phyloP scores from a whole-genome alignment of 805 yeast genomes.

The Candida krabiensis region DNA sequence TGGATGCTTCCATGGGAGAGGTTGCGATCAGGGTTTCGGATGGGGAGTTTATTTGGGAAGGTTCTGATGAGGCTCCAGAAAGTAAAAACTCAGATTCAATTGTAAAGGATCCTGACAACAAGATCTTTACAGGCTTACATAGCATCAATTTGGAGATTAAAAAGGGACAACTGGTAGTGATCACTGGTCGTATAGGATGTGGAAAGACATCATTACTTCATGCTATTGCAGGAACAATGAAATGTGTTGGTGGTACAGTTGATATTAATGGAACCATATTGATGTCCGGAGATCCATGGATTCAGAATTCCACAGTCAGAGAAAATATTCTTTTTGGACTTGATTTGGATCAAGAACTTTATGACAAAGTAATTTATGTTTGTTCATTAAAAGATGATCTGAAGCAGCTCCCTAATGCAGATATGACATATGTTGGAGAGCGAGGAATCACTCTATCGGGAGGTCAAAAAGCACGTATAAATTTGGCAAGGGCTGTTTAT shows the following conservation, averaged over 20 bases:
- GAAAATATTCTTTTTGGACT: conserved; percentile 72
- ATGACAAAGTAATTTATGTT: conserved; percentile 53
- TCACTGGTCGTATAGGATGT: conserved; percentile 79
- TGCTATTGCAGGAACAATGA: conserved; percentile 72
- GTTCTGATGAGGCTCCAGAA: conserved; percentile 25
- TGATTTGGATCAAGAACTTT: conserved; percentile 45
- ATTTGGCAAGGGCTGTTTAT: conserved; percentile 78
- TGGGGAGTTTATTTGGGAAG: conserved; percentile 71
- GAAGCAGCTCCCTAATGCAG: conserved; percentile 67
- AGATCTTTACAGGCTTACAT: conserved; percentile 41
- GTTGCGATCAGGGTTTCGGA: conserved; percentile 49
- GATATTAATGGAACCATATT: conserved; percentile 53
- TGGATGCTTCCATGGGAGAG: conserved; percentile 4
- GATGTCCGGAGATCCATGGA: conserved; percentile 62
- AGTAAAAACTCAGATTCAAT: conserved; percentile 32
- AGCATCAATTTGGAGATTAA: conserved; percentile 52
- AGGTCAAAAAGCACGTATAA: conserved; percentile 83
- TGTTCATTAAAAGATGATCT: conserved; percentile 70
- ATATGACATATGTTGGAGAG: conserved; percentile 77
- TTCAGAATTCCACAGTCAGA: conserved; percentile 73
- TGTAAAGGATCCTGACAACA: conserved; percentile 45
- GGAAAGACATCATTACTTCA: conserved; percentile 75
- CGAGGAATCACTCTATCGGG: conserved; percentile 82
- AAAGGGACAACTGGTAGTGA: conserved; percentile 67
- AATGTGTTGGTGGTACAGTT: conserved; percentile 48